Evolutionary conservation across 345 rosid genomes (phyloP), one percentile per base, ranked within the genome.

Genomic region (Luvunga scandens): DNA sequence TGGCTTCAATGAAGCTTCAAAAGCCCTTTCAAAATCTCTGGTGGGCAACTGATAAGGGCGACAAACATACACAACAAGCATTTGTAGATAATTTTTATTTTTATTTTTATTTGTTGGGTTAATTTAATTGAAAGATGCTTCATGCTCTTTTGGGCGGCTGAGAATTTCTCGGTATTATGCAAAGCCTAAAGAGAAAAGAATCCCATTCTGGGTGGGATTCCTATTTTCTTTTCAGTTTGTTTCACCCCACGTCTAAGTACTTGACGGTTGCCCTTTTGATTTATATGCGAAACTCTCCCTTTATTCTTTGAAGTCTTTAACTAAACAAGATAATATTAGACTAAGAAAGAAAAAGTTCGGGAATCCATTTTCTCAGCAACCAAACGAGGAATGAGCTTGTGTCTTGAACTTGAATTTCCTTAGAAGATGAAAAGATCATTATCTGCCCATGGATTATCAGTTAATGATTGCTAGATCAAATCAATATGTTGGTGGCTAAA

Each of bases 141-240:
- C 56, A 57, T 36, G 39, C 48, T 71, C 6, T n/a, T 64, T 19
- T 38, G 34, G 71, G 70, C 65, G 60, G 71, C 78, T 66, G 73
- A 70, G 85, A 82, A 82, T 84, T 76, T 82, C 85, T 80, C 36
- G 89, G 81, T 71, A 53, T 59, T 33, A 73, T 42, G 62, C 72
- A 68, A 82, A 79, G 86, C 85, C 83, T 60, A 80, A 81, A 75
- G 71, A 66, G 75, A 78, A 53, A 18, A 73, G 53, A 65, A 72
- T 73, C 67, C 69, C 62, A 33, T 75, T 65, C 56, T 9, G 48
- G 48, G 67, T 81, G 69, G 76, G 86, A 79, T 83, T 79, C 83
- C 76, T 13, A 65, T 69, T 66, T 73, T 77, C 79, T 30, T 59
- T 66, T 42, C 67, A 22, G 33, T 72, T 45, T 59, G 80, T 73